A percentile compares a stretch with the other conserved stretches of the same genome.
Evolutionary conservation across 31 red algal species (phyloP).

Genomic region (Asparagopsis taxiformis): DNA sequence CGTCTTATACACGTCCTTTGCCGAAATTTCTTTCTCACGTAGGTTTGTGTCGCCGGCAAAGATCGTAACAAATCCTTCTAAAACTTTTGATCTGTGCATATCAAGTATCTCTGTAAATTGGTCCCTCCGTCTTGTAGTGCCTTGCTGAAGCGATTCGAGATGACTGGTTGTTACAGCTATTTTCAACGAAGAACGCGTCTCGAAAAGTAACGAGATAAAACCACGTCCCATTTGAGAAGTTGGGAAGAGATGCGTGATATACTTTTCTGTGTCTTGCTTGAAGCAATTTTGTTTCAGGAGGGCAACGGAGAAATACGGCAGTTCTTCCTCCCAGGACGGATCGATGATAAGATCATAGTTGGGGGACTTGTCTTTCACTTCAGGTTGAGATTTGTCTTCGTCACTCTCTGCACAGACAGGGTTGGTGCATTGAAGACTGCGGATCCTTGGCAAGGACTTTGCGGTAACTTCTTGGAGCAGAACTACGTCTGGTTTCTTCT

Average conservation of each 20-base stretch:
- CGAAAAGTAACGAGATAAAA: no score
- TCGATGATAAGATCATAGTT: constrained; percentile 21
- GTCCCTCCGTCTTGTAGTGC: constrained; percentile 10
- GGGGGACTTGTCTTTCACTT: background rate
- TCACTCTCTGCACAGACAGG: background rate
- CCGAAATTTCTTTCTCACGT: constrained; percentile 31
- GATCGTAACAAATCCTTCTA: constrained; percentile 7
- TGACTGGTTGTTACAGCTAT: constrained; percentile 21
- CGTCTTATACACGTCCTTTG: constrained; percentile 26
- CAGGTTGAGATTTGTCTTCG: background rate
- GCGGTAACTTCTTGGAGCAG: constrained; percentile 42
- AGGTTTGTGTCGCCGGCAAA: constrained; percentile 53
- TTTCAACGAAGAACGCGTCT: no score
- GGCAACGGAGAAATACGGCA: constrained; percentile 41
- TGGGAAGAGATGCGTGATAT: constrained; percentile 4
- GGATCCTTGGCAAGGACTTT: constrained; percentile 4
- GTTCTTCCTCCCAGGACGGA: constrained; percentile 4
- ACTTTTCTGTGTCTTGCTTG: background rate
- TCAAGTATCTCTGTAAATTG: constrained; percentile 21
- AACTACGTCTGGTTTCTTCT: constrained; percentile 29
- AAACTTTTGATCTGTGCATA: background rate
- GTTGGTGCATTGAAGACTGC: background rate
- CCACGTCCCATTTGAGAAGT: constrained; percentile 30
- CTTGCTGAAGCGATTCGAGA: constrained; percentile 36
- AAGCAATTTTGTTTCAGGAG: constrained; percentile 15